Percentiles rank a stretch among this genome's conserved stretches.
These are phyloP conservation scores for Xylaria nigripes DNA, from an alignment of 495 filamentous ascomycete species.

Conservation along the genomic window DNA sequence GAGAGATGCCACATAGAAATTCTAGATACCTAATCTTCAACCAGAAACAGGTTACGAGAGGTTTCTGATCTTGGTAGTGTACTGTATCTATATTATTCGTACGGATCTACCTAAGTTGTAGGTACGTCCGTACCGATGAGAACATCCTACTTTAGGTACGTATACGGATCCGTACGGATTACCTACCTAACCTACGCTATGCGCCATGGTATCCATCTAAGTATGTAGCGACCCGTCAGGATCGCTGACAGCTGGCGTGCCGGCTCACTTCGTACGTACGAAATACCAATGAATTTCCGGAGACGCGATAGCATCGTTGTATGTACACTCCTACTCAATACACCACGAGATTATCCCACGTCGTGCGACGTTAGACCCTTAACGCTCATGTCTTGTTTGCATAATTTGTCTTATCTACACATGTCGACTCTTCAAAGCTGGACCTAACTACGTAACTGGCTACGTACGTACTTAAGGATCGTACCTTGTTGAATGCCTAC, in stretches of 20 bases:
- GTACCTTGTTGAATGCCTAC: background rate
- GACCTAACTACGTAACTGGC: background rate
- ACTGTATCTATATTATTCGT: no score
- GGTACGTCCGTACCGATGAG: no score
- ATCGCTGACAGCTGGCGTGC: background rate
- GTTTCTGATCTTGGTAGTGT: no score
- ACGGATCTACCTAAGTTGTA: no score
- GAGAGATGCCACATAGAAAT: no score
- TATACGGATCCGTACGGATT: no score
- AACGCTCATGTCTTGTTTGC: background rate
- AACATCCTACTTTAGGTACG: no score
- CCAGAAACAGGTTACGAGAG: no score
- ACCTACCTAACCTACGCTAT: no score
- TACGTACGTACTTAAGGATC: no score
- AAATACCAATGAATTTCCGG: background rate
- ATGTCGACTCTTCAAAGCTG: background rate
- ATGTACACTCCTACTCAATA: background rate
- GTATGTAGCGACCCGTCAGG: background rate
- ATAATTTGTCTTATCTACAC: background rate
- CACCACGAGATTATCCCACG: slow-evolving; percentile 1
- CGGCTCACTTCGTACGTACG: background rate
- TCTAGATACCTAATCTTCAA: no score
- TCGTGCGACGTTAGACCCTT: background rate
- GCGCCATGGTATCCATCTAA: no score
- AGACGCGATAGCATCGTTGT: background rate